Percentiles rank a stretch among this genome's conserved stretches.
These are phyloP conservation scores for Rhodotorula taiwanensis DNA, from an alignment of 768 basidiomycete species.

Conservation along the genomic window DNA sequence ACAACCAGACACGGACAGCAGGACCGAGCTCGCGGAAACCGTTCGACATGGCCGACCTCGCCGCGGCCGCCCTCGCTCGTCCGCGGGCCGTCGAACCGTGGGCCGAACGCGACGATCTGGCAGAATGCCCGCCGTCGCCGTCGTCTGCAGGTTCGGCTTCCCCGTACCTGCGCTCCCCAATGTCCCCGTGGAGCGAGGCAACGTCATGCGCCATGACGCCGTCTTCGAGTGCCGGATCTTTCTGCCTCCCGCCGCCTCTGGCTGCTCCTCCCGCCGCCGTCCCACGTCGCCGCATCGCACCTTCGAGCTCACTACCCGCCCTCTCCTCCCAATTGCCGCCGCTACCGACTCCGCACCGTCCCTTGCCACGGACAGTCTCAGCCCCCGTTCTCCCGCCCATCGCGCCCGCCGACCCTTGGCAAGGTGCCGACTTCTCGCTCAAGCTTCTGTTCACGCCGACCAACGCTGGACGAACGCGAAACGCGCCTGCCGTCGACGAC, in stretches of 20 bases:
- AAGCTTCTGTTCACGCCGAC: constrained; percentile 32
- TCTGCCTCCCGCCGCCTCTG: constrained; percentile 24
- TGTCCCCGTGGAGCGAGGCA: constrained; percentile 21
- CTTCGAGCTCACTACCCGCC: not conserved
- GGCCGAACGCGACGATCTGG: constrained; percentile 26
- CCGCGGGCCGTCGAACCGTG: constrained; percentile 27
- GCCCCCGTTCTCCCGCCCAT: constrained; percentile 1
- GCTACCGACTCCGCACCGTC: constrained; percentile 5
- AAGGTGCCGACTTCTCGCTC: constrained; percentile 31
- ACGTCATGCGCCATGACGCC: constrained; percentile 38
- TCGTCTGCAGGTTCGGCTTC: constrained; percentile 19
- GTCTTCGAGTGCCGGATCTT: constrained; percentile 28
- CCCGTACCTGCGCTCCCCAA: constrained; percentile 13
- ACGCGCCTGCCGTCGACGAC: not conserved
- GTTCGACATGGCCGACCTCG: constrained; percentile 28
- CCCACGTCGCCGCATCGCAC: not conserved
- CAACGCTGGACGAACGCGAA: not conserved
- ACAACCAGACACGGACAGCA: not conserved
- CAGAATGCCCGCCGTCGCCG: constrained; percentile 23
- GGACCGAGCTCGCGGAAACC: constrained; percentile 4
- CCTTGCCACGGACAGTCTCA: constrained; percentile 11
- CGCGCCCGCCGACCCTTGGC: constrained; percentile 21
- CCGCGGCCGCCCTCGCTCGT: constrained; percentile 22
- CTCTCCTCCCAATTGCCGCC: constrained; percentile 13
- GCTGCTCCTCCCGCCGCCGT: constrained; percentile 5